These are phyloP conservation scores for Myxozyma kluyveri DNA, from an alignment of 805 yeast genomes.

Conservation along the genomic window DNA sequence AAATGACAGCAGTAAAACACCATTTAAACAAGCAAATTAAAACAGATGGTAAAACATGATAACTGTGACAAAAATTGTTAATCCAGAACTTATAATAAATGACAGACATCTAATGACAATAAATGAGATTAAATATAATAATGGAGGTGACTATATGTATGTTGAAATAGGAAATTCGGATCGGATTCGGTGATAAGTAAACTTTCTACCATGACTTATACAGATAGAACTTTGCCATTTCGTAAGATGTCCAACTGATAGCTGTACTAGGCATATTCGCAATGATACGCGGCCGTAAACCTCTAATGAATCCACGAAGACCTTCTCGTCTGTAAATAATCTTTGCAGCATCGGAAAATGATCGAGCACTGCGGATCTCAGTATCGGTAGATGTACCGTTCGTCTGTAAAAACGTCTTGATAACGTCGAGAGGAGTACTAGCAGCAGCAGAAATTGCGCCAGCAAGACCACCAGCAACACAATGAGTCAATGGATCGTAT, in stretches of 20 bases:
- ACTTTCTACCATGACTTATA: constrained; percentile 14
- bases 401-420: constrained; percentile 88
- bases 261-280: constrained; percentile 96
- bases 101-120: constrained; percentile 40
- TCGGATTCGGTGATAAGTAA: no score
- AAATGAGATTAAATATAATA: not conserved
- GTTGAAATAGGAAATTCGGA: no score
- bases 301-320: constrained; percentile 69
- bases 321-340: constrained; percentile 53
- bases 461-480: constrained; percentile 88
- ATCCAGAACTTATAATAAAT: not conserved
- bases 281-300: constrained; percentile 84
- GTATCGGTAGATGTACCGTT: constrained; percentile 44
- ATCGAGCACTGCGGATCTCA: constrained; percentile 54
- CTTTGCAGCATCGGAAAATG: constrained; percentile 67
- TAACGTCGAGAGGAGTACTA: constrained; percentile 91
- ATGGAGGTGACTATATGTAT: constrained; percentile 1
- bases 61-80: not conserved
- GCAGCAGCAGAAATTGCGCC: constrained; percentile 95
- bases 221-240: constrained; percentile 70
- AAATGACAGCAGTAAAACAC: not conserved
- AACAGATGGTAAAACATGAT: not conserved
- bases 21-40: not conserved
- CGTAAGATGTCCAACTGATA: constrained; percentile 96
- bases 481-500: constrained; percentile 88